Evolutionary conservation across 1,139 yeast species (phyloP).

Genomic region (Pichia sp.): DNA sequence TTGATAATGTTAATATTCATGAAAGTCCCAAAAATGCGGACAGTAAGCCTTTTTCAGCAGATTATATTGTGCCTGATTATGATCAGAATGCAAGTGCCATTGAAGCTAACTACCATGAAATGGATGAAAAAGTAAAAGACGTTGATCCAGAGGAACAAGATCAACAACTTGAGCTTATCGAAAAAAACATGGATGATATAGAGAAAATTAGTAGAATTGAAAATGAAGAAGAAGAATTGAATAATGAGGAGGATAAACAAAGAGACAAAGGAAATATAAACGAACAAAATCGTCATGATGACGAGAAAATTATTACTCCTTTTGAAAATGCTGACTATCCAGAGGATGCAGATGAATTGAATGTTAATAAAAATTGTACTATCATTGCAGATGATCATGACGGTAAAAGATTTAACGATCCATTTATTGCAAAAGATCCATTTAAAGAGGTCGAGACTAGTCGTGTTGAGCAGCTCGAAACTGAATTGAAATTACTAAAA

Average conservation of each 20-base stretch:
- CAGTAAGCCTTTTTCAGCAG: not conserved
- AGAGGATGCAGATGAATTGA: no score
- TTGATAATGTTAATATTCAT: slow-evolving; percentile 8
- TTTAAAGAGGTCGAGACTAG: not conserved
- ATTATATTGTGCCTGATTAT: slow-evolving; percentile 7
- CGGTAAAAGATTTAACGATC: no score
- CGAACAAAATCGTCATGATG: not conserved
- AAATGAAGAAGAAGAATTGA: not conserved
- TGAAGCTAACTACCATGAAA: not conserved
- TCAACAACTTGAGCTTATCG: not conserved
- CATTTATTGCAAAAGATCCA: not conserved
- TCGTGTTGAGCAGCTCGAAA: slow-evolving; percentile 7
- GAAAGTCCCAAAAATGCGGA: not conserved
- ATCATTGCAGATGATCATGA: no score
- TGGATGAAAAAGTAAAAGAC: slow-evolving; percentile 4
- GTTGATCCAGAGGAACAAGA: slow-evolving; percentile 1
- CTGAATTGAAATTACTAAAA: slow-evolving; percentile 4
- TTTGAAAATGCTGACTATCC: no score
- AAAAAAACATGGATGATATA: not conserved
- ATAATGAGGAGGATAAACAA: slow-evolving; percentile 1
- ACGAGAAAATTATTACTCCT: no score
- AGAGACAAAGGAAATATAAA: not conserved
- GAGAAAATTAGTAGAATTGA: not conserved
- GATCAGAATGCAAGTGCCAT: no score
- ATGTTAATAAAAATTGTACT: no score